A percentile compares a stretch with the other conserved stretches of the same genome.
These are phyloP conservation scores for Aspergillus terreus DNA, from an alignment of 2,329 filamentous ascomycete species.

Conservation along the genomic window DNA sequence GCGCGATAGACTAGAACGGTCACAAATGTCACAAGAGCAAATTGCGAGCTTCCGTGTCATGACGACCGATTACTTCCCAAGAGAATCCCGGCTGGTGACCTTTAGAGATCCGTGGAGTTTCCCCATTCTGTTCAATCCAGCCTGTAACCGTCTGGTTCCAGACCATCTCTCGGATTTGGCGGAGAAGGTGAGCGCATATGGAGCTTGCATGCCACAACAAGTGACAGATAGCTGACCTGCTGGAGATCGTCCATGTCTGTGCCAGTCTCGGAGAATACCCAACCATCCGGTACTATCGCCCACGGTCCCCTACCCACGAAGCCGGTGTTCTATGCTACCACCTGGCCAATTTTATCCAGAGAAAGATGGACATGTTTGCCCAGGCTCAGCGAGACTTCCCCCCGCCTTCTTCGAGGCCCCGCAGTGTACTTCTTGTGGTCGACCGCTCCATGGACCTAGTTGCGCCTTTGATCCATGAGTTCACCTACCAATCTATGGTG, in stretches of 20 bases:
- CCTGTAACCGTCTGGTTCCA: conserved; percentile 78
- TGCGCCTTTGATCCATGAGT: conserved; percentile 87
- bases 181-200: conserved; percentile 64
- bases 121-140: conserved; percentile 83
- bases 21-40: conserved; percentile 64
- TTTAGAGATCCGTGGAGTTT: conserved; percentile 97
- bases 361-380: conserved; percentile 85
- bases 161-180: conserved; percentile 80
- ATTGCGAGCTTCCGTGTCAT: conserved; percentile 79
- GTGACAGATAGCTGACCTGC: conserved; percentile 9
- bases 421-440: conserved; percentile 78
- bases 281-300: conserved; percentile 85
- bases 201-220: background rate
- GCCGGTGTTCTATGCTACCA: conserved; percentile 83
- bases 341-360: conserved; percentile 84
- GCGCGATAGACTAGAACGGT: conserved; percentile 71
- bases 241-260: conserved; percentile 77
- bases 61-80: conserved; percentile 82
- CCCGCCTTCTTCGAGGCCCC: conserved; percentile 66
- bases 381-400: conserved; percentile 82
- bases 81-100: conserved; percentile 85
- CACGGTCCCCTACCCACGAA: conserved; percentile 72
- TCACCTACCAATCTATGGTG: conserved; percentile 98
- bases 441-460: conserved; percentile 91
- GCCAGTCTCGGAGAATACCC: conserved; percentile 92